These are phyloP conservation scores for Botryobasidium botryosum DNA, from an alignment of 768 basidiomycete species.

Conservation along the genomic window DNA sequence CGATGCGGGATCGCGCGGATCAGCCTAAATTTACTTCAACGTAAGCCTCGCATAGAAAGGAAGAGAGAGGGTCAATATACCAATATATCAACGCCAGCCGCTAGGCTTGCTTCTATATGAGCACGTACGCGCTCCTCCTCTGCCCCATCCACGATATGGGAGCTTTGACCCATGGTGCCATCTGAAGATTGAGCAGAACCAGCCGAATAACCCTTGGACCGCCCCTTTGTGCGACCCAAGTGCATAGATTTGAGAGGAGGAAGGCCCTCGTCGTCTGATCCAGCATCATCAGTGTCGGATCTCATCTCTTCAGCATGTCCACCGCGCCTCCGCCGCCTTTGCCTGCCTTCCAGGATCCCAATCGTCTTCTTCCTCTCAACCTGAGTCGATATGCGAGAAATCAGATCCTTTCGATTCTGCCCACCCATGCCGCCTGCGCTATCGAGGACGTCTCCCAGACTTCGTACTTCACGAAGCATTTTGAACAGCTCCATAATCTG, in stretches of 20 bases:
- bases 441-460: constrained; percentile 55
- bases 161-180: constrained; percentile 38
- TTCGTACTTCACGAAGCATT: constrained; percentile 77
- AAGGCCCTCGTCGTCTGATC: constrained; percentile 23
- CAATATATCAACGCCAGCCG: constrained; percentile 55
- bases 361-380: constrained; percentile 74
- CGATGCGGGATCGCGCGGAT: neutral
- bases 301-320: constrained; percentile 12
- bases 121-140: constrained; percentile 60
- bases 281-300: constrained; percentile 20
- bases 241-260: too few species aligned
- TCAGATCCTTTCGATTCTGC: constrained; percentile 68
- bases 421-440: constrained; percentile 30
- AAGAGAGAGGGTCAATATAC: constrained; percentile 12
- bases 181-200: too few species aligned
- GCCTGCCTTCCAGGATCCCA: constrained; percentile 58
- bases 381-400: constrained; percentile 64
- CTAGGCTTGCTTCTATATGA: constrained; percentile 75
- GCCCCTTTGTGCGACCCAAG: constrained; percentile 1
- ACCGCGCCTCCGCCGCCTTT: constrained; percentile 9
- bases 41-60: neutral
- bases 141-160: constrained; percentile 80
- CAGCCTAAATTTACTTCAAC: neutral
- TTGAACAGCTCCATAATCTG: constrained; percentile 89
- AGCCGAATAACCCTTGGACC: too few species aligned